Evolutionary conservation across 371 early-diverging fungal genomes (phyloP).

Genomic region (Capniomyces stellatus): DNA sequence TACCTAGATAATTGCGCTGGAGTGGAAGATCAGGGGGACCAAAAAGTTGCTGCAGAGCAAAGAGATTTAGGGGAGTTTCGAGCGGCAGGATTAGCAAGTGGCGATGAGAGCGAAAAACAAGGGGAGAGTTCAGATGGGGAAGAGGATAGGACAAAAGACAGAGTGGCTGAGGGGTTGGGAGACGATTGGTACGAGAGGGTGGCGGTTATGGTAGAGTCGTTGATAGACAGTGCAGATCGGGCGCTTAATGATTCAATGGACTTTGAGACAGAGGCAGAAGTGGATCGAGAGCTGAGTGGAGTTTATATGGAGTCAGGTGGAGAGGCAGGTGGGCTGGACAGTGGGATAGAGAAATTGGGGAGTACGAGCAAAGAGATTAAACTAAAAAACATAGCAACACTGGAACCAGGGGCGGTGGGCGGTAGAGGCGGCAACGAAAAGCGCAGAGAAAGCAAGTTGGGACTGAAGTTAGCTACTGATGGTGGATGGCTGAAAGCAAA

Average conservation of each 20-base stretch:
- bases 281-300: neutral
- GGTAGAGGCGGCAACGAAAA: too few relatives aligned
- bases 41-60: neutral
- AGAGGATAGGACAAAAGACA: neutral
- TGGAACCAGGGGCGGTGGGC: too few relatives aligned
- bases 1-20: too few relatives aligned
- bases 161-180: neutral
- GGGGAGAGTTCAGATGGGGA: neutral
- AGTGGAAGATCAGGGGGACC: neutral
- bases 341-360: neutral
- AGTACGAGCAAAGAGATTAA: neutral
- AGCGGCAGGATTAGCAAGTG: neutral
- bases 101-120: neutral
- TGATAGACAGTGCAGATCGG: neutral
- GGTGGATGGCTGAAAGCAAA: too few relatives aligned
- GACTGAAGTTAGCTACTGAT: too few relatives aligned
- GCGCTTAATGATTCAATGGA: neutral
- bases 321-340: neutral
- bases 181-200: neutral
- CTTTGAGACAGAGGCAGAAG: neutral
- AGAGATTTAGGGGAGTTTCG: neutral
- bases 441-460: too few relatives aligned
- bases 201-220: neutral
- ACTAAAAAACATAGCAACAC: neutral
- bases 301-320: neutral